Evolutionary conservation across 2,329 filamentous ascomycete genomes (phyloP).

Genomic region (Clarireedia paspali): DNA sequence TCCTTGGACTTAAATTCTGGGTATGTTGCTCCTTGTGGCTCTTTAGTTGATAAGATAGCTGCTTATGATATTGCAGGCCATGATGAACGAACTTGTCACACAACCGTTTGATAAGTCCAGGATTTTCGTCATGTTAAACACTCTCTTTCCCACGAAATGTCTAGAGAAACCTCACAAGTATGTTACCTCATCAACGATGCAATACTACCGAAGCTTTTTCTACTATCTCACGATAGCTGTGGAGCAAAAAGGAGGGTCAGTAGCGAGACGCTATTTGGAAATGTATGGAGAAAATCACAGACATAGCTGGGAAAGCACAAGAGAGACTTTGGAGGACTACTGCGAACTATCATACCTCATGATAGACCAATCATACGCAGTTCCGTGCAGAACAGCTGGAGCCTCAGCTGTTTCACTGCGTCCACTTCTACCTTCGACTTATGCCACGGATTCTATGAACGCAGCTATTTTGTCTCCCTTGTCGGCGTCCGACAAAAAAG

Average conservation of each 20-base stretch:
- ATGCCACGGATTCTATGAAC: too few relatives aligned
- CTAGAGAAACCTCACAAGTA: constrained; percentile 19
- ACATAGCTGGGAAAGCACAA: too few relatives aligned
- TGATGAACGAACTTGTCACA: constrained; percentile 20
- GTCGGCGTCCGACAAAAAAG: too few relatives aligned
- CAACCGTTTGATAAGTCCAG: constrained; percentile 18
- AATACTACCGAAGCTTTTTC: constrained; percentile 19
- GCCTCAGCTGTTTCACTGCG: too few relatives aligned
- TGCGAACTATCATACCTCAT: too few relatives aligned
- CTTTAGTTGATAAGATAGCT: background rate
- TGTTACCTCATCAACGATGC: constrained; percentile 13
- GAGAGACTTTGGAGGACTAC: too few relatives aligned
- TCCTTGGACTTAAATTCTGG: constrained; percentile 24
- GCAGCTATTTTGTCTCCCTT: too few relatives aligned
- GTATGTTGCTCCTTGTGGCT: constrained; percentile 12
- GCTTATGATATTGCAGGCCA: constrained; percentile 17
- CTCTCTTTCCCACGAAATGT: constrained; percentile 24
- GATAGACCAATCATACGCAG: too few relatives aligned
- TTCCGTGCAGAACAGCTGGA: too few relatives aligned
- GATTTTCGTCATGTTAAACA: constrained; percentile 26
- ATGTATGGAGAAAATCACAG: too few relatives aligned
- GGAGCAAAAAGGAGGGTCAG: constrained; percentile 6
- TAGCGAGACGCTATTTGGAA: too few relatives aligned
- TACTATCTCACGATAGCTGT: constrained; percentile 19
- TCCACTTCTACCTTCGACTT: too few relatives aligned